These are phyloP conservation scores for Cryptococcus sp. DNA, from an alignment of 1,284 basidiomycete genomes.

Conservation along the genomic window DNA sequence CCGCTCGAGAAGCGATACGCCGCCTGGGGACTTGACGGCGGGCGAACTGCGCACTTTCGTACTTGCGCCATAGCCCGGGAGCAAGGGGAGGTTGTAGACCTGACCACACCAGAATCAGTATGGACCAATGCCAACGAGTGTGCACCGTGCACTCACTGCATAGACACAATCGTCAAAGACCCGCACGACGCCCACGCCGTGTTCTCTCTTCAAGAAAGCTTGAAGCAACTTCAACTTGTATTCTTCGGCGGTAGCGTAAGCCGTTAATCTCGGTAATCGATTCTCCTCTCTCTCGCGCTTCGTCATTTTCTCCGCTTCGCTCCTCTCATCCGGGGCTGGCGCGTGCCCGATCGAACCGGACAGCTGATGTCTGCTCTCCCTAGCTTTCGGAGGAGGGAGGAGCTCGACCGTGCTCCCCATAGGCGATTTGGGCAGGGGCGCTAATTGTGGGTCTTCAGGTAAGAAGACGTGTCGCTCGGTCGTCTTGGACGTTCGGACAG, in stretches of 20 bases:
- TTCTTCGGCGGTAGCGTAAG: constrained; percentile 81
- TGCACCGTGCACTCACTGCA: constrained; percentile 63
- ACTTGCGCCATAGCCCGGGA: constrained; percentile 85
- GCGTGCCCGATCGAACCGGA: neutral
- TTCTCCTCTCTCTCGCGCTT: constrained; percentile 72
- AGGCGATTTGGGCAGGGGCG: constrained; percentile 61
- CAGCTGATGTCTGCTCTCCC: constrained; percentile 4
- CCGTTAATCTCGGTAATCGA: constrained; percentile 75
- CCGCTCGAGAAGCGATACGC: constrained; percentile 64
- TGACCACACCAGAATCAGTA: constrained; percentile 39
- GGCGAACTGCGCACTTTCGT: constrained; percentile 82
- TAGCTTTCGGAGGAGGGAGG: constrained; percentile 19
- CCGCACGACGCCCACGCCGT: constrained; percentile 78
- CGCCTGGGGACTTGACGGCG: constrained; percentile 62
- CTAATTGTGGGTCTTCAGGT: constrained; percentile 87
- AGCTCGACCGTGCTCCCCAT: constrained; percentile 28
- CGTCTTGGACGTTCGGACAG: constrained; percentile 81
- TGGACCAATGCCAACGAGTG: neutral
- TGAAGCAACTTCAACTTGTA: constrained; percentile 75
- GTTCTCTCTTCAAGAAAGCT: constrained; percentile 86
- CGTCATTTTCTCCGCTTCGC: constrained; percentile 58
- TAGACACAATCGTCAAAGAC: constrained; percentile 93
- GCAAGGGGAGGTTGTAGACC: constrained; percentile 88
- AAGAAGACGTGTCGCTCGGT: constrained; percentile 88
- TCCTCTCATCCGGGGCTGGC: constrained; percentile 37